Percentiles rank a stretch among this genome's conserved stretches.
Conservation (phyloP, 2,329 filamentous ascomycete genomes). For the Exutisphaerella laricina region DNA sequence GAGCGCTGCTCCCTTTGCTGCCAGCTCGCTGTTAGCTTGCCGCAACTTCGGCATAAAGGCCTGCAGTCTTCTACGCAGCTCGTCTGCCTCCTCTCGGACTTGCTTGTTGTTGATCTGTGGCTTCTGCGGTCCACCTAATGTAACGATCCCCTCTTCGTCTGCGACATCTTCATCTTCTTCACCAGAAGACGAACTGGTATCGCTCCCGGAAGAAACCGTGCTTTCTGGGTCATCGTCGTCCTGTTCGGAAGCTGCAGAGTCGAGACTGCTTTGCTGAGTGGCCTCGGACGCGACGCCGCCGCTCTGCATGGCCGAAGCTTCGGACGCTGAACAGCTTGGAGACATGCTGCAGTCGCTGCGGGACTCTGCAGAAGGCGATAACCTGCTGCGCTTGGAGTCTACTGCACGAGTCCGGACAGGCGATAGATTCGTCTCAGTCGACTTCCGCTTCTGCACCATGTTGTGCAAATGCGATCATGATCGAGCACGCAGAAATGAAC, state of each 20-base stretch:
- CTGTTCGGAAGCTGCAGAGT: neutral
- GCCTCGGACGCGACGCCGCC: conserved; percentile 1
- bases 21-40: conserved; percentile 29
- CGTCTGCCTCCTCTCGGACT: conserved; percentile 15
- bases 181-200: neutral
- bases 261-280: conserved; percentile 3
- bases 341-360: conserved; percentile 7
- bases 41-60: conserved; percentile 31
- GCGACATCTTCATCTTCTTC: conserved; percentile 6
- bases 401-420: neutral
- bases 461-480: no score
- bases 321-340: conserved; percentile 1
- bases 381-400: conserved; percentile 9
- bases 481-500: neutral
- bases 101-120: conserved; percentile 15
- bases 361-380: neutral
- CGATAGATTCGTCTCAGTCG: conserved; percentile 2
- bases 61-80: conserved; percentile 25
- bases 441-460: conserved; percentile 7
- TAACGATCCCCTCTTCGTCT: conserved; percentile 7
- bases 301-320: conserved; percentile 7
- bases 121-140: conserved; percentile 15
- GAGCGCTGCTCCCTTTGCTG: conserved; percentile 18
- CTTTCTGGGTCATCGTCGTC: conserved; percentile 3
- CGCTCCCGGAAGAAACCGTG: neutral